A percentile compares a stretch with the other conserved stretches of the same genome.
Conservation (phyloP, 192 early-diverging fungal genomes). For the Rhizophagus clarus region DNA sequence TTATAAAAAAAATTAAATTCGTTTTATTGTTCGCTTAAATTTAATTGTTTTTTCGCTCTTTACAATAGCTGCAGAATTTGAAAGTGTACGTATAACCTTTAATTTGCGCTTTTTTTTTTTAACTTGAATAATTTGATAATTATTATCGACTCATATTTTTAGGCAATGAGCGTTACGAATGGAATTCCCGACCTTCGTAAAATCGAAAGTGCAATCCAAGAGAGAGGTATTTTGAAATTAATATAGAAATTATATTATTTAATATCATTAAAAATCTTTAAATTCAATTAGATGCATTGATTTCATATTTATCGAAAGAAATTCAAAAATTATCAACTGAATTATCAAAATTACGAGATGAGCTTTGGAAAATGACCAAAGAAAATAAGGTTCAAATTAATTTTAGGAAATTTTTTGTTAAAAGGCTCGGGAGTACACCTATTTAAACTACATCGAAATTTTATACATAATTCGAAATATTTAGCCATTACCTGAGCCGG, state of each 20-base stretch:
- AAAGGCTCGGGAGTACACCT: background rate
- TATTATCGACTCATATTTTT: background rate
- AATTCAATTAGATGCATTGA: conserved; percentile 21
- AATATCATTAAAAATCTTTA: background rate
- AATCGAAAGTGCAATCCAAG: conserved; percentile 50
- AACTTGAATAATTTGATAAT: background rate
- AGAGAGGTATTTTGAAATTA: conserved; percentile 37
- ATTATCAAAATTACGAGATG: conserved; percentile 45
- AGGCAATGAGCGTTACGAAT: conserved; percentile 49
- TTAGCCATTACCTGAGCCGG: conserved; percentile 31
- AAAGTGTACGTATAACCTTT: conserved; percentile 48
- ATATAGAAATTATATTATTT: conserved; percentile 11
- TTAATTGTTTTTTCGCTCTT: background rate
- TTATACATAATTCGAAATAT: background rate
- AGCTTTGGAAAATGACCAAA: conserved; percentile 46
- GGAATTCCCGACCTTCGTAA: conserved; percentile 52
- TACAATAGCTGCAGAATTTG: conserved; percentile 52
- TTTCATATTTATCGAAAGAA: conserved; percentile 47
- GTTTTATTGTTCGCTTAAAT: background rate
- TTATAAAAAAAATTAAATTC: background rate
- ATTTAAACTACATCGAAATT: background rate
- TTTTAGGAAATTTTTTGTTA: background rate
- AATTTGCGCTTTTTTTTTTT: conserved; percentile 9
- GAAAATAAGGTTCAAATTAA: conserved; percentile 46
- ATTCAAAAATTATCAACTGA: conserved; percentile 42